Base-by-base conservation (phyloP, 495 filamentous ascomycete genomes). In the Patellaria atrata region DNA sequence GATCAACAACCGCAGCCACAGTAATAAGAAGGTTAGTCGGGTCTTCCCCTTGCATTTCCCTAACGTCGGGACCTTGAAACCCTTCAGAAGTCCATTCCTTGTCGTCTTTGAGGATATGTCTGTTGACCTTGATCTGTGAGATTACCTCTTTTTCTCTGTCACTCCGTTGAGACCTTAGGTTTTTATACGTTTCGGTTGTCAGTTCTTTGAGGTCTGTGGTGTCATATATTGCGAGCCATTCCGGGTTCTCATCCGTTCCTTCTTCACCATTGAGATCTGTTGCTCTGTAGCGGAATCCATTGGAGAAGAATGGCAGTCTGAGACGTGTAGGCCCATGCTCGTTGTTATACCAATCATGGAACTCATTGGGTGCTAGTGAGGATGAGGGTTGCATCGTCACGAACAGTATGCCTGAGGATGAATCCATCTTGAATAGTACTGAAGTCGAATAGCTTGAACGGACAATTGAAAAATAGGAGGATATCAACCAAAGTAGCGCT, bases 311-410 rank as follows among this genome's bases (percentile, higher is more conserved):
- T 25, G 77, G 73, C 7, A 85, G 55, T 27, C 78, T 74, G 12
- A 85, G 66, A 19, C 82, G 71, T 25, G 73, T 67, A 22, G 82
- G 81, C 35, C 82, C 82, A 56, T 89, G 82, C 56, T 89, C 82
- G 53, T 77, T 81, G 61, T 86, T 81, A 61, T 89, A 89, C 82
- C 82, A 89, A 52, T 86, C 80, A 56, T 85, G 78, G 60, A 86
- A 85, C 49, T 79, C 73, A 37, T 70, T 61, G 27, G 63, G 49
- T n/a, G 72, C 65, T 33, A 83, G 64, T 19, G 64, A 65, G 41
- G 62, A 60, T 42, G 63, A 61, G 43, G 77, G 78, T 50, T 81
- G 71, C 78, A 82, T 83, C 16, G 77, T 82, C 50, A 83, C 79
- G 48, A 74, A 82, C 47, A 85, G 71, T 44, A 80, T 69, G 27